Evolutionary conservation across 2,329 filamentous ascomycete species (phyloP), one percentile per base, ranked within the genome.

Genomic region (Penicillium brevicompactum): DNA sequence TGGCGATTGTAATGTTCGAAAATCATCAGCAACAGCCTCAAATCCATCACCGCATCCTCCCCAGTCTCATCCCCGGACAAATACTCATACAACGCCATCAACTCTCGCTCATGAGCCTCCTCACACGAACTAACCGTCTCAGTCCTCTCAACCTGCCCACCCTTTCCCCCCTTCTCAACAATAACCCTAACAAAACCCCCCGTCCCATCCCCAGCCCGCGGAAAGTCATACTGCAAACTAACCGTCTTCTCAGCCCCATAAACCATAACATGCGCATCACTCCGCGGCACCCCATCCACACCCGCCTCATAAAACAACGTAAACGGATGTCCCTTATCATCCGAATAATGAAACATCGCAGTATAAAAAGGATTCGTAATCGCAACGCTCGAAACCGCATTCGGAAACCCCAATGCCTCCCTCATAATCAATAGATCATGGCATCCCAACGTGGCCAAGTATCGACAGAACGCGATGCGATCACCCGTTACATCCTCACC

Each of bases 301-400:
- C 84, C 84, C 0, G 78, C 80, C 58, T 87, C 84, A 59, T 86
- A 87, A 0, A 78, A 76, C 2, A 85, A 76, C 0, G 80, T 73
- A 54, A 85, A 87, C 1, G 68, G 63, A 18, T 68, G 21, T 32
- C 55, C 63, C 2, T 65, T 56, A 4, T 32, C 51, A 38, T 62
- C 52, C 2, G 56, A 67, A 30, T 74, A 75, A 43, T 72, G 69
- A 46, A 75, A 70, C 4, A 73, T 65, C 1, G 70, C 71, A 3
- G 69, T 69, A 49, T 73, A 79, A 50, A 79, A 78, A 0, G 73
- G 75, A 14, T 75, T 70, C 24, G 76, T 73, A 1, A 77, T 70
- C 0, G 75, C 75, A 3, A 80, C 76, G 2, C 77, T 80, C 1
- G 72, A 70, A 0, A 82, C 75, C 1, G 70, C 66, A 31, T 79